A percentile compares a stretch with the other conserved stretches of the same genome.
These are phyloP conservation scores for Xylaria venustula DNA, from an alignment of 495 filamentous ascomycete species.

Conservation along the genomic window DNA sequence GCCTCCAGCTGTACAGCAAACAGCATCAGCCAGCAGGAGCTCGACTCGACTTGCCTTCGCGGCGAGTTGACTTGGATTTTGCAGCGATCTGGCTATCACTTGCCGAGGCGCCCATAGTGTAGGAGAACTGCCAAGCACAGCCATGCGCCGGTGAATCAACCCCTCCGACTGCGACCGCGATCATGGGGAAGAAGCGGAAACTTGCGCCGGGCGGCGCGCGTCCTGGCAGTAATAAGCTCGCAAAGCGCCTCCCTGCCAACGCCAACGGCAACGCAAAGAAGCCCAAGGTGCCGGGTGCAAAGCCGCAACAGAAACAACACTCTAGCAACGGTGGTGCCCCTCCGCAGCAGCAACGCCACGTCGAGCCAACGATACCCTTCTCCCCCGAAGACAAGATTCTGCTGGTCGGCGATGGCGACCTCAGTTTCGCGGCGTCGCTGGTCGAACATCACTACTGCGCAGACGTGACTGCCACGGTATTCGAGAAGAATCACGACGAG, in stretches of 20 bases:
- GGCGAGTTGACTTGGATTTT: neutral
- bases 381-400: conserved; percentile 67
- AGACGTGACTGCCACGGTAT: conserved; percentile 56
- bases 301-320: conserved; percentile 18
- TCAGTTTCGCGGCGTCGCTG: conserved; percentile 81
- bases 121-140: neutral
- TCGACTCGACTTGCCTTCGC: neutral
- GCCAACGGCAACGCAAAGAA: neutral
- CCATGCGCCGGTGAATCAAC: conserved; percentile 23
- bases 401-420: conserved; percentile 90
- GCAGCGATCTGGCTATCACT: neutral
- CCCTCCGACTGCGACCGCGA: conserved; percentile 6
- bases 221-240: conserved; percentile 18
- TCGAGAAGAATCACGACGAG: conserved; percentile 42
- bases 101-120: neutral
- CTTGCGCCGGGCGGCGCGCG: conserved; percentile 20
- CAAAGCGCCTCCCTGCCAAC: conserved; percentile 10
- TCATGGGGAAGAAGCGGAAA: conserved; percentile 40
- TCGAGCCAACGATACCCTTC: conserved; percentile 72
- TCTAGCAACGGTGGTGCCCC: neutral
- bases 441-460: conserved; percentile 67
- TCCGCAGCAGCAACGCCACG: conserved; percentile 30
- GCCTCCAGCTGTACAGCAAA: neutral
- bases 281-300: conserved; percentile 9
- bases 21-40: neutral